Percentiles rank a stretch among this genome's conserved stretches.
phyloP scores from a whole-genome alignment of 176 grass and related monocot species.

The Avena atlantica region DNA sequence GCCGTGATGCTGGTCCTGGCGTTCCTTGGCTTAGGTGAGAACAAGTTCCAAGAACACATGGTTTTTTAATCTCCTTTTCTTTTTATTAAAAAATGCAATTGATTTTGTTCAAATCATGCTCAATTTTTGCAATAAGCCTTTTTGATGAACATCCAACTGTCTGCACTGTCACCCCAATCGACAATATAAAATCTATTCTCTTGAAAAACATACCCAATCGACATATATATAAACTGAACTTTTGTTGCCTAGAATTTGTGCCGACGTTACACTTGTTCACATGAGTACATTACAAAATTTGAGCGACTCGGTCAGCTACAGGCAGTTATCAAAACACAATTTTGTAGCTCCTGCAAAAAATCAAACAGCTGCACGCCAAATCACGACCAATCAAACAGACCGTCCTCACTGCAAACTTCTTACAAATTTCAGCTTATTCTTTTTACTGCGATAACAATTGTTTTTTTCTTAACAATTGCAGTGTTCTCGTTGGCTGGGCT shows the following conservation, averaged over 20 bases:
- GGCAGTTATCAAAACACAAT: background rate
- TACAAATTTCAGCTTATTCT: background rate
- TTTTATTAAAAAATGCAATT: no score
- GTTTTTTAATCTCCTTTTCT: background rate
- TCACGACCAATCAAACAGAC: no score
- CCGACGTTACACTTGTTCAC: background rate
- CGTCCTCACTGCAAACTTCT: no score
- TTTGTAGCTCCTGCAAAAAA: background rate
- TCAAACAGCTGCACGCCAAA: background rate
- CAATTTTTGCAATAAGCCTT: background rate
- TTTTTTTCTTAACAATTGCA: conserved; percentile 37
- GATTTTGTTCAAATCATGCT: no score
- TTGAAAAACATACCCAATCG: no score
- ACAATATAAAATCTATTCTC: no score
- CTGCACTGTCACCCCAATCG: no score
- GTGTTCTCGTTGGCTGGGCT: conserved; percentile 69
- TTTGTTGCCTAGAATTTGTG: no score
- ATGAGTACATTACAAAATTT: background rate
- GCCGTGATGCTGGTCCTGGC: conserved; percentile 65
- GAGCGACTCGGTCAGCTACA: background rate
- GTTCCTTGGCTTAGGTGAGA: conserved; percentile 73
- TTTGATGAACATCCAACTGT: no score
- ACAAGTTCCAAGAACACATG: background rate
- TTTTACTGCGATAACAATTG: background rate
- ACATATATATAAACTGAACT: no score